Base-by-base conservation (phyloP, 257 asterid genomes). In the Cruciata laevipes region DNA sequence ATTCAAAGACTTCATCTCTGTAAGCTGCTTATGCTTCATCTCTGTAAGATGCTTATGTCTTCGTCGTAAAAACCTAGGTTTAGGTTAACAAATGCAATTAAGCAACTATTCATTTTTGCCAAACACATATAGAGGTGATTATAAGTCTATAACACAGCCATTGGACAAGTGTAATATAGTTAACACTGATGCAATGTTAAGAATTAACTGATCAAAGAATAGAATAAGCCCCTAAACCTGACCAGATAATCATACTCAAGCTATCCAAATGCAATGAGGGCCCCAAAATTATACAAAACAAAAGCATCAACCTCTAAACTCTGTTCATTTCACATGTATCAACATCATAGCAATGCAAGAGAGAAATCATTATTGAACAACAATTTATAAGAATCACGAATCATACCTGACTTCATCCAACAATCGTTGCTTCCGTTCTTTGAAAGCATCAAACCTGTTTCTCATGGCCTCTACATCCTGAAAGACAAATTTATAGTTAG, bases 361-460 rank as follows among this genome's bases (percentile, higher is more conserved):
- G 17, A 9, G 27, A 3, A 6, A 44, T 9, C 21, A 40, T 40
- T 9, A 40, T 40, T 40, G 51, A 42, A 13, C n/a, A 64, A 35
- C 6, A 32, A 17, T 63, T 32, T 35, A 21, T 24, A 8, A 10
- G 56, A 64, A 63, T 55, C 32, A 37, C 18, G 51, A 21, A 64
- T 25, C 90, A 74, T 84, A 91, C 96, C 94, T 70, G 76, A 92
- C 91, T 92, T 92, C 96, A 69, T 93, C 98, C 61, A 84, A 75
- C 58, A 89, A 85, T 10, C 72, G 78, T 70, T 63, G 73, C 80
- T 81, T 87, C 78, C 83, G 81, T 74, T 79, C 80, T 68, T 79
- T 84, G 5, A 81, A 80, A 6, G 73, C 70, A 68, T 80, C 89
- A 75, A 92, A 73, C 69, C 79, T 82, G 64, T 79, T 78, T 76